Evolutionary conservation across 495 filamentous ascomycete species (phyloP), one percentile per base, ranked within the genome.

Genomic region (Podospora bellae-mahoneyi): DNA sequence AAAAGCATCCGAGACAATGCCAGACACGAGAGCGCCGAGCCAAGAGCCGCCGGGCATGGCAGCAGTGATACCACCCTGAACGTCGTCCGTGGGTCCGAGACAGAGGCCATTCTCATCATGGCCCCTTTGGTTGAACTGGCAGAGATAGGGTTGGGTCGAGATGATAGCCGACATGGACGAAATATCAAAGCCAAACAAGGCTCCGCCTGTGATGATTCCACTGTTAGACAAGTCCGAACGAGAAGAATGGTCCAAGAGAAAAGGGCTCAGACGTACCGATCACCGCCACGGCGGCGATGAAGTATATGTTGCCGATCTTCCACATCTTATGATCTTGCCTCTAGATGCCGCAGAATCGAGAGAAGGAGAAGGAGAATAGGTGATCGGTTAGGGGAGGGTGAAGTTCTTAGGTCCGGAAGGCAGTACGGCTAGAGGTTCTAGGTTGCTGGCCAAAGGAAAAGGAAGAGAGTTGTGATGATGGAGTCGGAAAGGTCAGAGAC

Each of bases 21-120:
- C 90, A 62, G 88, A 92, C 58, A 84, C 65, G 63, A 92, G 75
- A 57, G 91, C 88, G 67, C 87, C 90, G n/a, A 92, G 69, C 83
- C 87, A 92, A 1, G 90, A 92, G 55, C 90, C 90, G 30, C 82
- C 90, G 57, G 90, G 85, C 90, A 93, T 93, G 64, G 90, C 78
- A 57, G 88, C 86, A 13, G 84, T 88, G 72, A 90, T 88, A 70
- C 86, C 86, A 70, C 87, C 86, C 70, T 86, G 84, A 3, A 82
- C 75, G 59, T 78, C 67, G 44, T 81, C 74, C n/a, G 69, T 75
- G 3, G 84, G 85, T 20, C 85, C 86, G 6, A 72, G 75, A 72
- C 85, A 88, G 32, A 72, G 62, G 28, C 76, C 74, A 1, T 77
- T 77, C 3, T 73, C 72, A 57, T 78, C 74, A 59, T 73, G 71